These are phyloP conservation scores for Colletotrichum scovillei DNA, from an alignment of 2,329 filamentous ascomycete species.

Conservation along the genomic window DNA sequence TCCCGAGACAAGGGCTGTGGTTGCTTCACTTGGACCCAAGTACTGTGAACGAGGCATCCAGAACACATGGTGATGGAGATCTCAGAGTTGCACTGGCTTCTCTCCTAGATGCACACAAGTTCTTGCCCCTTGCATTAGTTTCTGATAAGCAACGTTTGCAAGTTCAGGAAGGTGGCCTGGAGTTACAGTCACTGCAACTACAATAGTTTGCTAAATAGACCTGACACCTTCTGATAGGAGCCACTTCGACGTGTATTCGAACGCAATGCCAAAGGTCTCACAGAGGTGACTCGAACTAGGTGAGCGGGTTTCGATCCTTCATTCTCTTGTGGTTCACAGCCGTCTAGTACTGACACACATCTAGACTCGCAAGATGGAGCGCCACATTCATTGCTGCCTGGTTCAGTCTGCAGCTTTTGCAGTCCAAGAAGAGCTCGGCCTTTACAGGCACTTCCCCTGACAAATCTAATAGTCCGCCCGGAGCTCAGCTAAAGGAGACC, in stretches of 20 bases:
- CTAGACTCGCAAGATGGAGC: constrained; percentile 66
- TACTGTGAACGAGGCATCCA: neutral
- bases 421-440: constrained; percentile 61
- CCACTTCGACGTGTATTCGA: constrained; percentile 41
- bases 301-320: neutral
- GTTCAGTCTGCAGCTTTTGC: constrained; percentile 67
- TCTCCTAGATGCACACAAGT: neutral
- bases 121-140: constrained; percentile 4
- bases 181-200: neutral
- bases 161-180: constrained; percentile 1
- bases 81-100: neutral
- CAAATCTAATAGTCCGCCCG: constrained; percentile 43
- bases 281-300: constrained; percentile 39
- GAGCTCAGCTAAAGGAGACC: constrained; percentile 42
- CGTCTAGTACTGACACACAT: constrained; percentile 34
- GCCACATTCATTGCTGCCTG: constrained; percentile 69
- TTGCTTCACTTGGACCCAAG: constrained; percentile 1
- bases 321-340: neutral
- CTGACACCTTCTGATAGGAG: constrained; percentile 18
- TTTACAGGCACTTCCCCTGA: constrained; percentile 53
- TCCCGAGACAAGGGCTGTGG: neutral
- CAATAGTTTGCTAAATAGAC: too few relatives aligned
- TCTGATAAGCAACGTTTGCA: neutral
- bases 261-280: constrained; percentile 39
- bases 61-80: neutral